A percentile compares a stretch with the other conserved stretches of the same genome.
phyloP scores from a whole-genome alignment of 164 flowering plant species.

The Magnolia sinica region DNA sequence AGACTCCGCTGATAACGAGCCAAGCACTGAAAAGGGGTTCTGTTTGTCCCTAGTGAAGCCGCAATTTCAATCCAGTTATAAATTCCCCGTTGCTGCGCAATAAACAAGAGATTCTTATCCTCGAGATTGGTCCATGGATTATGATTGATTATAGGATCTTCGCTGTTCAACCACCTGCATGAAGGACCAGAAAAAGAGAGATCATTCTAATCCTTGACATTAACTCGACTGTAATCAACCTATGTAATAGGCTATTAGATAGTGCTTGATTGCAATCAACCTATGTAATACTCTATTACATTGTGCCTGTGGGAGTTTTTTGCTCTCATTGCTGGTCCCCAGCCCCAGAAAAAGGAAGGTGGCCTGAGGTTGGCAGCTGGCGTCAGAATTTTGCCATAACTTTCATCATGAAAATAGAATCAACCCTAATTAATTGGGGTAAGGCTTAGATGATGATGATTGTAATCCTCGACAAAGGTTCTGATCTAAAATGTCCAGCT shows the following conservation, averaged over 20 bases:
- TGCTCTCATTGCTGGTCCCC: no score
- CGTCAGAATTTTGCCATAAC: no score
- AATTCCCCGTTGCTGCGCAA: slow-evolving; percentile 57
- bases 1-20: slow-evolving; percentile 87
- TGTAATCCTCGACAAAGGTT: background rate
- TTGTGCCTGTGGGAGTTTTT: no score
- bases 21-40: slow-evolving; percentile 91
- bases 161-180: slow-evolving; percentile 80
- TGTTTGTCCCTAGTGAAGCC: slow-evolving; percentile 50
- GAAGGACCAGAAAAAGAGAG: slow-evolving; percentile 3
- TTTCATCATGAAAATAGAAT: no score
- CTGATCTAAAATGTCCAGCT: background rate
- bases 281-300: no score
- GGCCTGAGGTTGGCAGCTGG: no score
- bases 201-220: background rate
- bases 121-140: slow-evolving; percentile 61
- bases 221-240: no score
- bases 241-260: no score
- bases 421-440: no score
- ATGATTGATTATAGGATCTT: slow-evolving; percentile 76
- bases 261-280: no score
- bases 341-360: no score
- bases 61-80: slow-evolving; percentile 78
- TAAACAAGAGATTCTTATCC: slow-evolving; percentile 60
- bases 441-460: no score